Evolutionary conservation across 2,329 filamentous ascomycete species (phyloP).

Genomic region (Pyricularia sp.): DNA sequence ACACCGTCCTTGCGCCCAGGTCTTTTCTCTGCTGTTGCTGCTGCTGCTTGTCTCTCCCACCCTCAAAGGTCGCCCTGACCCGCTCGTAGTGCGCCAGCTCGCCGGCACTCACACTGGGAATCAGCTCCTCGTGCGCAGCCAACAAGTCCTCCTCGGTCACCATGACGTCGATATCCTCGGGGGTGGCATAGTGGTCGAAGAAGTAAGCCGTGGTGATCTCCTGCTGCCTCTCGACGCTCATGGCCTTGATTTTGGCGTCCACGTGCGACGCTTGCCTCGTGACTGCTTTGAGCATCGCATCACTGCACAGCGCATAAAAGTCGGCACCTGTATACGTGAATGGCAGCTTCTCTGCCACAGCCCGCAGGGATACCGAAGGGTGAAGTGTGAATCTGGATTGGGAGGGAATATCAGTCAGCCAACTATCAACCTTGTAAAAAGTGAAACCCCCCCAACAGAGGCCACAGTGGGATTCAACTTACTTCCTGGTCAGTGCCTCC

Average conservation of each 20-base stretch:
- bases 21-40: slow-evolving; percentile 7
- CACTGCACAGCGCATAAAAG: slow-evolving; percentile 92
- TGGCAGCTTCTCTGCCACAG: slow-evolving; percentile 68
- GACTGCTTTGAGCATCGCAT: slow-evolving; percentile 98
- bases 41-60: slow-evolving; percentile 35
- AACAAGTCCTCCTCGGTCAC: slow-evolving; percentile 86
- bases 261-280: slow-evolving; percentile 80
- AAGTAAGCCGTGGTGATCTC: slow-evolving; percentile 81
- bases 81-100: slow-evolving; percentile 86
- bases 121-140: slow-evolving; percentile 70
- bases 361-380: slow-evolving; percentile 64
- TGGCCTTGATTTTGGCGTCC: slow-evolving; percentile 67
- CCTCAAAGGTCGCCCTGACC: slow-evolving; percentile 77
- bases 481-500: slow-evolving; percentile 91
- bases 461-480: slow-evolving; percentile 26
- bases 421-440: background rate
- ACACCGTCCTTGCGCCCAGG: slow-evolving; percentile 15
- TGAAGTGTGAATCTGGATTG: slow-evolving; percentile 67
- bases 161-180: slow-evolving; percentile 76
- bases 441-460: background rate
- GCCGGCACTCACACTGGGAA: slow-evolving; percentile 88
- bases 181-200: slow-evolving; percentile 83
- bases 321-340: slow-evolving; percentile 98
- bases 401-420: background rate
- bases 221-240: slow-evolving; percentile 41